Base-by-base conservation (phyloP, 176 grass and related monocot genomes). In the Chrysopogon serrulatus region DNA sequence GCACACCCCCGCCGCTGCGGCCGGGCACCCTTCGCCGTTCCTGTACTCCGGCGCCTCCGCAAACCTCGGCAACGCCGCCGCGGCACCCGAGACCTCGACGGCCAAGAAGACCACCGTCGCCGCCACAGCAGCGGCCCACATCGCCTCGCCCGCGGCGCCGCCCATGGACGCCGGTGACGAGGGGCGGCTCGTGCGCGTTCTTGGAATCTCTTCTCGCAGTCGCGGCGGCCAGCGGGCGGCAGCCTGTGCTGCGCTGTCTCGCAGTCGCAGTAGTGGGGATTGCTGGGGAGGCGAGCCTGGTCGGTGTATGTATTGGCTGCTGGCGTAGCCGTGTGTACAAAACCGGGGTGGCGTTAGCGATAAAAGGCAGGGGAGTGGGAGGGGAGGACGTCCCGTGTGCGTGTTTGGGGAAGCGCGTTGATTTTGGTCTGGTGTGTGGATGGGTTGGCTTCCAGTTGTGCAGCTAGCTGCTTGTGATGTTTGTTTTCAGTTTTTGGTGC, bases 21-120 rank as follows among this genome's bases (percentile, higher is more conserved):
- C 68, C 5, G 85, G 88, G 27, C 96, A 98, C 0, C 71, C 68
- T 0, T 92, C 93, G 16, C 92, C 96, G 73, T 98, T 98, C 44
- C 96, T 84, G 85, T 95, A 98, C 85, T 91, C 82, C 10, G 96
- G 96, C 21, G 96, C 92, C 93, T 98, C 96, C 10, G 87, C 84
- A 32, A 98, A 98, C 49, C 87, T 79, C 53, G 72, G 79, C 56
- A 78, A 30, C 77, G 57, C 24, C 48, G 21, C 13, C 54, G 59
- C 49, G 30, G 47, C 59, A 1, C 31, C 48, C 7, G 21, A 36
- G 1, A 14, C 8, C 28, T 48, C 87, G 44, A 61, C 49, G 31
- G 60, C 49, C 51, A 83, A 23, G 47, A 92, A 8, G 15, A 85
- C 18, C 57, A 76, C 40, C 23, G 64, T 16, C 54, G 87, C 56